These are phyloP conservation scores for Paspalum notatum DNA, from an alignment of 176 grass and related monocot genomes.

Conservation along the genomic window DNA sequence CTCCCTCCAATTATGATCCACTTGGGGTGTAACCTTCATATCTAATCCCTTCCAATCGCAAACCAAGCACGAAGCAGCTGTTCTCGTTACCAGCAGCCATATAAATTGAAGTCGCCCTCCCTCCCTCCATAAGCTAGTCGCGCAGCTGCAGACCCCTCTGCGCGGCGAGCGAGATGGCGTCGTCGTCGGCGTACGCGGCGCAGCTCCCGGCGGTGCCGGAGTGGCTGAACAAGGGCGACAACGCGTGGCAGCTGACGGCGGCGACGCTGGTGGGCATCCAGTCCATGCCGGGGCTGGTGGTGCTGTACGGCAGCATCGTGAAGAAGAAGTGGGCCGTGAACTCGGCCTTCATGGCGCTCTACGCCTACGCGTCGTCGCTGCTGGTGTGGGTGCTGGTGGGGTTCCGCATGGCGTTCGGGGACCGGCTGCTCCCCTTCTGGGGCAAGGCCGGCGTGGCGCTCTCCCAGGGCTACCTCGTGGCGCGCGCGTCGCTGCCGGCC, in stretches of 20 bases:
- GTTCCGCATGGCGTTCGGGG: conserved; percentile 80
- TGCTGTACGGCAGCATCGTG: conserved; percentile 84
- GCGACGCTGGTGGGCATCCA: conserved; percentile 85
- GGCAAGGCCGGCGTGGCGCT: conserved; percentile 73
- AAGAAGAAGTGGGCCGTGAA: conserved; percentile 94
- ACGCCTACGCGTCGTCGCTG: conserved; percentile 75
- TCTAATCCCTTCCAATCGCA: neutral
- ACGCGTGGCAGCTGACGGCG: conserved; percentile 82
- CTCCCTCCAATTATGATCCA: neutral
- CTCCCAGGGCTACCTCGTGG: conserved; percentile 54
- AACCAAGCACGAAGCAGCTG: neutral
- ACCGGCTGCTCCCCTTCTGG: conserved; percentile 72
- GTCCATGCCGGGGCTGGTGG: conserved; percentile 69
- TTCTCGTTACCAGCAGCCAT: neutral
- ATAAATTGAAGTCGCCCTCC: neutral
- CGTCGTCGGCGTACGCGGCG: conserved; percentile 46
- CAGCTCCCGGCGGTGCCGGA: conserved; percentile 57
- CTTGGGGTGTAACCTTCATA: neutral
- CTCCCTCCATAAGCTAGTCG: neutral
- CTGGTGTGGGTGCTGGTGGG: conserved; percentile 73
- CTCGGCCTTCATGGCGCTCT: conserved; percentile 84
- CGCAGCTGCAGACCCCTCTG: neutral
- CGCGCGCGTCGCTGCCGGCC: conserved; percentile 48
- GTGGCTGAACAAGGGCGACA: conserved; percentile 95
- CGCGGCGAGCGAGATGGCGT: conserved; percentile 21